Evolutionary conservation across 352 stramenopile genomes (phyloP), one percentile per base, ranked within the genome.

Genomic region (Globisporangium takayamanum): DNA sequence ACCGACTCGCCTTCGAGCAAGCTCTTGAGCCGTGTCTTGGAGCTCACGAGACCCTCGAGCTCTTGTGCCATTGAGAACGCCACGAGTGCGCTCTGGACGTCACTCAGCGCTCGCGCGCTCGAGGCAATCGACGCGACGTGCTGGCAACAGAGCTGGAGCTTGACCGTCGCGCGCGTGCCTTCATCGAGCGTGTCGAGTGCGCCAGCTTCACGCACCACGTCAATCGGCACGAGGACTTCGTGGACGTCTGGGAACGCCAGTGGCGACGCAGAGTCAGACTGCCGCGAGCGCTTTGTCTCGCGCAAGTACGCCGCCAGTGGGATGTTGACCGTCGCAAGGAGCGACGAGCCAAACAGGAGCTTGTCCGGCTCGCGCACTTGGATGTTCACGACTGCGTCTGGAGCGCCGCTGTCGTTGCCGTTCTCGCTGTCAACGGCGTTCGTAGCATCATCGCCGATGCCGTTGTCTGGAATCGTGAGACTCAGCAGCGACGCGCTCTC

Each of bases 331-430:
- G 66, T 74, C 20, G 76, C 78, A 11, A 92, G 59, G 39, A 89
- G 45, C 1, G 82, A 87, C 0, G 82, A 92, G 0, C 80, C 79
- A 48, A 92, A 92, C 11, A 89, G 57, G 39, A 89, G 60, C 36
- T 75, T 81, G 53, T 90, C 81, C 16, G 74, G 66, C 68, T 92
- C 82, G 52, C 82, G 75, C 28, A 92, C 73, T 49, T 92, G 74
- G n/a, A 90, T 63, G 25, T 74, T 48, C 39, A 87, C 63, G 25
- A 74, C 57, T 46, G 63, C 60, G 22, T 63, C 56, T 14, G 45
- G 51, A 16, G 30, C 60, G 41, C 37, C 55, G 52, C n/a, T 44
- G 15, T 14, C 41, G 5, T 33, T 42, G 22, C 46, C 62, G 48
- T 67, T 55, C 37, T 45, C 63, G 30, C 66, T 37, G 5, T 46